Evolutionary conservation across 805 yeast species (phyloP).

Genomic region (Cyberlindnera lachancei): DNA sequence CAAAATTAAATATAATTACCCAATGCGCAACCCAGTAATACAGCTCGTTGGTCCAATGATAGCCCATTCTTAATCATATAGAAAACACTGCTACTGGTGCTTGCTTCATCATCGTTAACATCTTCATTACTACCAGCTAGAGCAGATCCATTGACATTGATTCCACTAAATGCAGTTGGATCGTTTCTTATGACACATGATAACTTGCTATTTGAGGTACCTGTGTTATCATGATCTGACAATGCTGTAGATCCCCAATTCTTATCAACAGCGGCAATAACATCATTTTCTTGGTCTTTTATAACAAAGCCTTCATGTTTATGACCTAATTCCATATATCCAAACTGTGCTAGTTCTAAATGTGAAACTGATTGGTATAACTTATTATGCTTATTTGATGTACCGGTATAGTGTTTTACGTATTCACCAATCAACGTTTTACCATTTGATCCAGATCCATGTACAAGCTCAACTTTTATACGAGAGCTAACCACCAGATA

Average conservation of each 20-base stretch:
- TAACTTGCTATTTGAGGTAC: too few species aligned
- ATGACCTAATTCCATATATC: conserved; percentile 77
- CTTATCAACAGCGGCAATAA: conserved; percentile 73
- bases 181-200: conserved; percentile 80
- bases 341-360: conserved; percentile 60
- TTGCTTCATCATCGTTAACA: too few species aligned
- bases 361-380: conserved; percentile 44
- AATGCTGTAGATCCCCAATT: conserved; percentile 90
- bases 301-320: conserved; percentile 81
- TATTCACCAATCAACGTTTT: too few species aligned
- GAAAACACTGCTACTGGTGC: conserved; percentile 37
- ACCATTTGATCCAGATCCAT: too few species aligned
- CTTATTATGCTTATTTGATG: too few species aligned
- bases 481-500: conserved; percentile 84
- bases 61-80: conserved; percentile 40
- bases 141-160: too few species aligned
- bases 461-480: conserved; percentile 63
- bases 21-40: conserved; percentile 76
- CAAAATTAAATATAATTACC: conserved; percentile 75
- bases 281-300: conserved; percentile 43
- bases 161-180: conserved; percentile 53
- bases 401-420: too few species aligned
- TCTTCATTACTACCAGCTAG: too few species aligned
- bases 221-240: conserved; percentile 90
- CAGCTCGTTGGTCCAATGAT: conserved; percentile 74